Percentiles rank a stretch among this genome's conserved stretches.
Conservation (phyloP, 2,329 filamentous ascomycete species). For the Sporothrix mexicana region DNA sequence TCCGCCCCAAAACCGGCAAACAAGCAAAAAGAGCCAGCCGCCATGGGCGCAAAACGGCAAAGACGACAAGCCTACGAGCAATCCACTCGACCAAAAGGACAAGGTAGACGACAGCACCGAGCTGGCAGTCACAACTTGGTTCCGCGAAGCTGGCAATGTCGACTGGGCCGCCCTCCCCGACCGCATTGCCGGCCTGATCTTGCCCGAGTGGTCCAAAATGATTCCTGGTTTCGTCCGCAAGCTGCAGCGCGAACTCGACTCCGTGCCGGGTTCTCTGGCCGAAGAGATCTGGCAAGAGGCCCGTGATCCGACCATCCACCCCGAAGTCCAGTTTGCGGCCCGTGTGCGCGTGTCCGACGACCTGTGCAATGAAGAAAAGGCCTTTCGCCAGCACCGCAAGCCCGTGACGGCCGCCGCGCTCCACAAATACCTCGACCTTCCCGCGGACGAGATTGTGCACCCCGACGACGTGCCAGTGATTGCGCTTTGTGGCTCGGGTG, state of each 20-base stretch:
- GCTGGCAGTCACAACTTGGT: conserved; percentile 53
- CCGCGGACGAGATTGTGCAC: conserved; percentile 76
- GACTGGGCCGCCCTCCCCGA: conserved; percentile 63
- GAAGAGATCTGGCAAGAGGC: conserved; percentile 94
- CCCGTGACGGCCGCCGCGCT: conserved; percentile 73
- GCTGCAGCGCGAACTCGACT: conserved; percentile 84
- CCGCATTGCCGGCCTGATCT: conserved; percentile 70
- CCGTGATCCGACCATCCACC: conserved; percentile 80
- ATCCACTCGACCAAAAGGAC: conserved; percentile 60
- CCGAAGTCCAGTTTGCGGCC: conserved; percentile 84
- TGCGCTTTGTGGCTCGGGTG: conserved; percentile 92
- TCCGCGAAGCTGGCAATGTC: conserved; percentile 60
- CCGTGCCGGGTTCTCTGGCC: conserved; percentile 85
- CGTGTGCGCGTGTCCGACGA: conserved; percentile 77
- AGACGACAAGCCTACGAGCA: conserved; percentile 55
- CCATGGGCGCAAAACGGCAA: conserved; percentile 25
- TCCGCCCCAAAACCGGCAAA: neutral
- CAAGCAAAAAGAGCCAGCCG: conserved; percentile 1
- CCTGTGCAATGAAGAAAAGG: conserved; percentile 82
- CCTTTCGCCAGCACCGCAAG: conserved; percentile 73
- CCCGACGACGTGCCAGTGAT: conserved; percentile 92
- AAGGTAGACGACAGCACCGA: conserved; percentile 56
- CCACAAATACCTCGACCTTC: conserved; percentile 79
- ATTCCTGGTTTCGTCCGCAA: conserved; percentile 80
- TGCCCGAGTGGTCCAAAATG: conserved; percentile 81